Conservation (phyloP, 495 filamentous ascomycete species). For the Neurospora terricola region DNA sequence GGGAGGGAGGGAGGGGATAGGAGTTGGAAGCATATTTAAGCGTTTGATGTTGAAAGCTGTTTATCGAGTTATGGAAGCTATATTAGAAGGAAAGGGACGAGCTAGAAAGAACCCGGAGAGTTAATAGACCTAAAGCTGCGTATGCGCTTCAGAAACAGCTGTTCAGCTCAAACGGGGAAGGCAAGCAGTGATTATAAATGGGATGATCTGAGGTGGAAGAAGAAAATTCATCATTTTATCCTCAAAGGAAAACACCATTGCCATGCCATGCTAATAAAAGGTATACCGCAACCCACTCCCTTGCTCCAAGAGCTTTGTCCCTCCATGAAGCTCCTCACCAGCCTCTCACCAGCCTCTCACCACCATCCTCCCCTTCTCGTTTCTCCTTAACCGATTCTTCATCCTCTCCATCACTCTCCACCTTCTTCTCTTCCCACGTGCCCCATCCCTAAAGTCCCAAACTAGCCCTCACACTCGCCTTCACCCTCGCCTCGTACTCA, state of each 20-base stretch:
- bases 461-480: slow-evolving; percentile 57
- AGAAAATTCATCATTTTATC: background rate
- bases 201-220: background rate
- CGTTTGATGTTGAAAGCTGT: background rate
- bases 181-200: background rate
- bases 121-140: background rate
- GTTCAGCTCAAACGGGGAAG: background rate
- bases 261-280: slow-evolving; percentile 5
- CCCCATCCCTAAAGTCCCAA: slow-evolving; percentile 35
- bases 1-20: background rate
- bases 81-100: background rate
- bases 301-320: background rate
- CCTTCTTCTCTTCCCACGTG: background rate
- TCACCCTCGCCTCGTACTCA: slow-evolving; percentile 81
- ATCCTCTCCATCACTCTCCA: background rate
- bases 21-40: background rate
- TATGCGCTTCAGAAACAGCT: background rate
- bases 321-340: background rate
- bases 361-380: background rate
- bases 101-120: background rate
- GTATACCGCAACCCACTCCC: background rate
- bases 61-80: background rate
- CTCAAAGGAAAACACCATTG: background rate
- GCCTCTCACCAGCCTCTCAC: background rate
- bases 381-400: background rate